Evolutionary conservation across 345 rosid species (phyloP), one percentile per base, ranked within the genome.

Genomic region (Syzygium aromaticum): DNA sequence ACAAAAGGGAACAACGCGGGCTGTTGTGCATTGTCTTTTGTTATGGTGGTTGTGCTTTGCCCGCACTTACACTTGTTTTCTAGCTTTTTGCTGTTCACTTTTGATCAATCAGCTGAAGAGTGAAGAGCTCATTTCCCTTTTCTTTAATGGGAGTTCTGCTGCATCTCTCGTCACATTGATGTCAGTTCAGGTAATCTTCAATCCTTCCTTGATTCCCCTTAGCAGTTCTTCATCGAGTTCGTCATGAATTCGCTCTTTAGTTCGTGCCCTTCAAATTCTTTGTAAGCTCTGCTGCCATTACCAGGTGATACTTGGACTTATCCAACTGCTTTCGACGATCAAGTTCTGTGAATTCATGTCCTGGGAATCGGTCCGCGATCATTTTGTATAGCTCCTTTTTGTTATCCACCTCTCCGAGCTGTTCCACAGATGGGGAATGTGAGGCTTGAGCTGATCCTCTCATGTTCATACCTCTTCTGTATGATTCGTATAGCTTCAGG

Each of bases 401-500:
- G 0, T 25, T 15, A 84, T 61, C 77, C 77, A 23, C 38, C 87
- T 51, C 52, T 73, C 82, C 14, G 27, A 38, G 82, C 52, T 59
- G 77, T 46, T 19, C 78, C 23, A 13, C 25, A 38, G 77, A 85
- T 85, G 73, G 27, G 77, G 63, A 51, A 46, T 51, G 84, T 30
- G 40, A n/a, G 54, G 38, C 56, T 86, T 67, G 19, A 33, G 51
- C 25, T 1, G 53, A n/a, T 28, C 46, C 56, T 84, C 28, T 54
- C 88, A 78, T 49, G 15, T 90, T 82, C 89, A 83, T 87, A 88
- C 51, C 9, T 91, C 51, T 87, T 89, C 54, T 91, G 91, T 88
- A 73, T 91, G 23, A 25, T 89, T 9, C 67, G 49, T 83, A 28
- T 89, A 86, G 93, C 97, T 57, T 88, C 90, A 86, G 97, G 91